Evolutionary conservation across 352 stramenopile species (phyloP), one percentile per base, ranked within the genome.

Genomic region (Pythium aquatile): DNA sequence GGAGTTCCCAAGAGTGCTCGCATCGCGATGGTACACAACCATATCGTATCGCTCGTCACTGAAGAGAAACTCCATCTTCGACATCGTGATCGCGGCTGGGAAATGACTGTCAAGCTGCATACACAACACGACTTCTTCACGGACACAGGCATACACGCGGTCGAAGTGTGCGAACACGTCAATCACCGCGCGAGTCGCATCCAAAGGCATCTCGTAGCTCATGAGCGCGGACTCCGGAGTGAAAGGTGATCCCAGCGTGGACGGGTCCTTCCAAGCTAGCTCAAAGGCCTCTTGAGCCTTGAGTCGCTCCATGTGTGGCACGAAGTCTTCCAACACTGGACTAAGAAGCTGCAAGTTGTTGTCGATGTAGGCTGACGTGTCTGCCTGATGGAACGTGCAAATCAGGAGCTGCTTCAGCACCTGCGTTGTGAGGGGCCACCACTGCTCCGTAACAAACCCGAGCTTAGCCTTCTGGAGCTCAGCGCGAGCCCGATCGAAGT

Each of bases 331-430:
- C 10, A 96, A 69, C 14, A 77, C 72, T 7, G 87, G 85, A 28
- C 81, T 91, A 53, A 96, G 61, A 2, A 96, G 67, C 53, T 96
- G 87, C 49, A 96, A 69, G 30, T 75, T 83, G 55, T 81, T 91
- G 61, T 94, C 87, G 33, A 96, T 75, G 52, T 84, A 96, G 1
- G 83, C 83, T 2, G 73, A 70, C 28, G 74, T 90, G 68, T 96
- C 85, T 20, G 74, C 79, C 56, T 93, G 82, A 2, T 77, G 76
- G n/a, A 85, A 88, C 3, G 80, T 88, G 62, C 87, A 96, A 5
- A 84, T 72, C 6, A 94, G 66, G 7, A 96, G 63, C 42, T 93
- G 80, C 63, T 88, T 79, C 6, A 96, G 59, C 44, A 94, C 79
- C 56, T 94, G 85, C 49, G 79, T 75, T 6, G 77, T 86, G 67